Conservation (phyloP, 163 green algal genomes). For the Scenedesmus sp. region DNA sequence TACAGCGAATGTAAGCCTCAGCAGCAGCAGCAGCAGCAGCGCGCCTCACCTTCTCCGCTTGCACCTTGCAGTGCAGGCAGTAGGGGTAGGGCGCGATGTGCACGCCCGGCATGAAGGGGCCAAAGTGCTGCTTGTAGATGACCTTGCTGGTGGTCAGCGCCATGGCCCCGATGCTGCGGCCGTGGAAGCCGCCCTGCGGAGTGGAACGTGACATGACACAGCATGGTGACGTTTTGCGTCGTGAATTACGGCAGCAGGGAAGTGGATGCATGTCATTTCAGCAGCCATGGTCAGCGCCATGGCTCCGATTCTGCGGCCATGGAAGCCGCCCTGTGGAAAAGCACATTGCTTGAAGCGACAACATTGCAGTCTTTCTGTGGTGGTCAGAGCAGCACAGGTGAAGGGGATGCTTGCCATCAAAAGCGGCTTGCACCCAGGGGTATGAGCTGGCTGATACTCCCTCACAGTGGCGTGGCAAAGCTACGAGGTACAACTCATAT, state of each 20-base stretch:
- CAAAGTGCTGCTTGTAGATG: conserved; percentile 82
- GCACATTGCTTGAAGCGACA: no score
- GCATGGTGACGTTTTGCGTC: no score
- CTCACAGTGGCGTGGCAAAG: no score
- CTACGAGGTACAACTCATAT: no score
- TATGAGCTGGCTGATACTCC: no score
- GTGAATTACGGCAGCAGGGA: no score
- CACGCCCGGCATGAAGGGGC: conserved; percentile 77
- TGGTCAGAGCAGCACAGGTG: no score
- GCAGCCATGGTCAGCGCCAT: conserved; percentile 81
- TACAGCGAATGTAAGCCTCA: background rate
- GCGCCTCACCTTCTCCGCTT: conserved; percentile 30
- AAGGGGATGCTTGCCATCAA: no score
- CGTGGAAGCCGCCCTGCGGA: conserved; percentile 84
- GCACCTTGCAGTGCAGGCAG: conserved; percentile 88
- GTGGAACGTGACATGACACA: no score
- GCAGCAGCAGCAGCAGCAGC: background rate
- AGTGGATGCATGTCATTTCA: no score
- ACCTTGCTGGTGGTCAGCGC: conserved; percentile 86
- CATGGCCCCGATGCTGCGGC: conserved; percentile 86
- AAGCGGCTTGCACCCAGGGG: no score
- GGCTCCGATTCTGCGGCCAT: conserved; percentile 84
- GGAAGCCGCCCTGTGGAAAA: conserved; percentile 77
- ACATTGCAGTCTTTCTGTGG: no score
- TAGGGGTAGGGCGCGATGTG: conserved; percentile 86